A percentile compares a stretch with the other conserved stretches of the same genome.
phyloP scores from a whole-genome alignment of 345 rosid species.

The Eucalyptus grandis region DNA sequence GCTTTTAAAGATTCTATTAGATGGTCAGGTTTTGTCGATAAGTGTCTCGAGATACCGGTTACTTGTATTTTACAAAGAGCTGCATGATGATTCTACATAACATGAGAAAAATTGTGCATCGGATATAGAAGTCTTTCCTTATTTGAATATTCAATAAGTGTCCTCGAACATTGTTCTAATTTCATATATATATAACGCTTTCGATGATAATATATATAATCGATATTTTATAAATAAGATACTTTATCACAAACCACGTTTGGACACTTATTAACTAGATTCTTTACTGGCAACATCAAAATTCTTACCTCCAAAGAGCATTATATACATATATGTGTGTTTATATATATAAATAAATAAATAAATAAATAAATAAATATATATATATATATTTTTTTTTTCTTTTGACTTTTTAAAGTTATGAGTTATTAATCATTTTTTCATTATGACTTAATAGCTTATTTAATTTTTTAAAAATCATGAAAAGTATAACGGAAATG shows the following conservation, averaged over 20 bases:
- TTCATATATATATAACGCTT: background rate
- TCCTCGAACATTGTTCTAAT: fast-evolving
- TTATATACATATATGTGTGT: too few relatives aligned
- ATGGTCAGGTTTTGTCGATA: background rate
- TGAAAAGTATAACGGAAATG: background rate
- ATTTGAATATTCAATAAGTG: too few relatives aligned
- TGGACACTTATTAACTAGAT: background rate
- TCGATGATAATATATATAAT: background rate
- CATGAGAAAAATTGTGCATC: too few relatives aligned
- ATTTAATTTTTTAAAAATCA: background rate
- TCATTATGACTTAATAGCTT: background rate
- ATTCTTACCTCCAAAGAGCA: too few relatives aligned
- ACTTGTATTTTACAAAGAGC: background rate
- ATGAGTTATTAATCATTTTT: background rate
- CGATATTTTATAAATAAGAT: fast-evolving
- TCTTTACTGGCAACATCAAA: background rate
- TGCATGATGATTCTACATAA: too few relatives aligned
- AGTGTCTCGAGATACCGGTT: background rate
- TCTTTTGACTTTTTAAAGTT: background rate
- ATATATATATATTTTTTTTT: too few relatives aligned
- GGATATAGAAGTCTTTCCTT: too few relatives aligned
- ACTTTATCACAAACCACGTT: background rate
- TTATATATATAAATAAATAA: too few relatives aligned
- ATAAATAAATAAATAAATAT: too few relatives aligned
- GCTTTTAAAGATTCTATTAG: background rate